These are phyloP conservation scores for Penicillium parvum DNA, from an alignment of 495 filamentous ascomycete genomes.

Conservation along the genomic window DNA sequence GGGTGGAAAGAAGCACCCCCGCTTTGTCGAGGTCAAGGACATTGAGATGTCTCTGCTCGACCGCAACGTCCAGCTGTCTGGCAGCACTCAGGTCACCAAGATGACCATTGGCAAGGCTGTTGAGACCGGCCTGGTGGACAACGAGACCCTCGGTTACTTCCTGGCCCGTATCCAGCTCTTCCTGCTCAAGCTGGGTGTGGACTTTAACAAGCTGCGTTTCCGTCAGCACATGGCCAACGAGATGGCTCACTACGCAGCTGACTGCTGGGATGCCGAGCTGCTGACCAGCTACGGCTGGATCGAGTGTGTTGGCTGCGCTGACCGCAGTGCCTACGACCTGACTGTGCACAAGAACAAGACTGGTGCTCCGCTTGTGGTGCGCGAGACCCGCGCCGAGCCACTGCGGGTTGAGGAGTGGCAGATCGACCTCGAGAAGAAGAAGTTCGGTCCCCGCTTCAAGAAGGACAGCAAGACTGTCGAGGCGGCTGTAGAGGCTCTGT, in stretches of 20 bases:
- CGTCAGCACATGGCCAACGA: slow-evolving; percentile 79
- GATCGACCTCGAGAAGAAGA: slow-evolving; percentile 76
- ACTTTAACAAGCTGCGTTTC: slow-evolving; percentile 71
- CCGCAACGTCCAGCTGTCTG: slow-evolving; percentile 65
- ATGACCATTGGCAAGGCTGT: slow-evolving; percentile 71
- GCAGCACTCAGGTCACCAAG: slow-evolving; percentile 55
- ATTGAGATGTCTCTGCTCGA: slow-evolving; percentile 62
- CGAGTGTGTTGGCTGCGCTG: slow-evolving; percentile 81
- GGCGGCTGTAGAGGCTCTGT: slow-evolving; percentile 59
- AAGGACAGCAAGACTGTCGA: slow-evolving; percentile 75
- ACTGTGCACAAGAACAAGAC: slow-evolving; percentile 77
- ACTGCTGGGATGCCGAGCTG: slow-evolving; percentile 84
- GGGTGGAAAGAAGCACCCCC: slow-evolving; percentile 64
- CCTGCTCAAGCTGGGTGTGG: slow-evolving; percentile 64
- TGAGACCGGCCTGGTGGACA: slow-evolving; percentile 63
- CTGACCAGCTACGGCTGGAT: slow-evolving; percentile 79
- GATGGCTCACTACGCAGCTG: slow-evolving; percentile 81
- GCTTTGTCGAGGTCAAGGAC: slow-evolving; percentile 60
- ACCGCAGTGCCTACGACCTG: slow-evolving; percentile 76
- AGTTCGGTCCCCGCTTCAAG: slow-evolving; percentile 75
- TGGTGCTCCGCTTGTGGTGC: slow-evolving; percentile 67
- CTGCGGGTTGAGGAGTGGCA: slow-evolving; percentile 68
- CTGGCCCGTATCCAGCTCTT: slow-evolving; percentile 73
- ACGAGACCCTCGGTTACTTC: slow-evolving; percentile 87
- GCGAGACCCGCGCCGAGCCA: slow-evolving; percentile 63